Base-by-base conservation (phyloP, 148 eudicot genomes). In the Euryodendron excelsum region DNA sequence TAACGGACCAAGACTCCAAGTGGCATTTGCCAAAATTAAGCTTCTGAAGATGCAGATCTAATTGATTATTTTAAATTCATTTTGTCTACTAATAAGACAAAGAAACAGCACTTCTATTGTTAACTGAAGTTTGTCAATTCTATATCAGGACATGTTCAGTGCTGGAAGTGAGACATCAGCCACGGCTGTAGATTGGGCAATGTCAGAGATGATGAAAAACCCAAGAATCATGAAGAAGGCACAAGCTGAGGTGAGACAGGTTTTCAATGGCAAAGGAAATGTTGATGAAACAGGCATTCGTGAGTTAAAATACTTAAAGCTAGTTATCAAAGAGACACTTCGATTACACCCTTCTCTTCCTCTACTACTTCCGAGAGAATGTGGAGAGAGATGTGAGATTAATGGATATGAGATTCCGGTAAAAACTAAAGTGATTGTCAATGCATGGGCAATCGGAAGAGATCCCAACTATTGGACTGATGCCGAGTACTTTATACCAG, bases 161-260 rank as follows among this genome's bases (percentile, higher is more conserved):
- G 86, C 78, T 44, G 88, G 88, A 12, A 70, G 58, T 28, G 86
- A 83, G 4, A 82, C 84, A 68, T 77, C 84, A 31, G 37, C 86
- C 2, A 34, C 75, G n/a, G 64, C 79, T 0, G 20, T 83, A 17
- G 84, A 80, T 31, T 83, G 84, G 88, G 78, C 86, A 34, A 83
- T 86, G 86, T 10, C 82, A 2, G 88, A 86, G 36, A 66, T 86
- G 82, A 15, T 86, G 20, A 86, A 62, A 60, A 80, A 83, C 59
- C 88, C 84, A 47, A 70, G 34, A 9, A 76, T 86, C 47, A 39
- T 83, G 64, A 31, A 80, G 23, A 78, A 75, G 69, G 84, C 86
- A 36, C 84, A 85, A 65, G 74, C 74, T 20, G 88, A 85, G 45
- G 76, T 85, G 47, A 68, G 86, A 25, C n/a, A 61, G 9, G 72